These are phyloP conservation scores for Exophiala sp. DNA, from an alignment of 2,329 filamentous ascomycete species.

Conservation along the genomic window DNA sequence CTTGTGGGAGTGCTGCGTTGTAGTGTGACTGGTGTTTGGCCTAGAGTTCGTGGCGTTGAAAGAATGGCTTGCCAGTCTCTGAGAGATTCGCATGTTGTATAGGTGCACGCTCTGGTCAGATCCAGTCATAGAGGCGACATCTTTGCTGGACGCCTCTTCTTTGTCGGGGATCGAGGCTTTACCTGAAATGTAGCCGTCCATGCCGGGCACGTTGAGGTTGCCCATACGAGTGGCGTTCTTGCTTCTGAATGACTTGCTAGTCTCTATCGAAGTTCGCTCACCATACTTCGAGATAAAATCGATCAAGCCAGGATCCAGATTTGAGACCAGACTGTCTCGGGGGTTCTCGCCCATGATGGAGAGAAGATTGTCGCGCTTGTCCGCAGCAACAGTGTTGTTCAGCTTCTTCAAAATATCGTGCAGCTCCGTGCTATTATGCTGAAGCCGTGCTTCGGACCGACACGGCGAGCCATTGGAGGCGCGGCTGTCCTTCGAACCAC, in stretches of 20 bases:
- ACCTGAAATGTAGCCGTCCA: not conserved
- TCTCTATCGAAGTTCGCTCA: slow-evolving; percentile 1
- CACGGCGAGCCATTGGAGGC: not conserved
- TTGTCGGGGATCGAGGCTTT: not conserved
- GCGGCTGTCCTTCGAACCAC: not conserved
- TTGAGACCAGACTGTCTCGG: slow-evolving; percentile 18
- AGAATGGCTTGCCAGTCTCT: slow-evolving; percentile 27
- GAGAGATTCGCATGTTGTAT: slow-evolving; percentile 30
- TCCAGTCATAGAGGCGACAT: slow-evolving; percentile 7
- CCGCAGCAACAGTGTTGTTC: not conserved
- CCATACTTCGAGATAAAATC: slow-evolving; percentile 18
- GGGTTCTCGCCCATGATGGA: not conserved
- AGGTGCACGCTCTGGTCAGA: slow-evolving; percentile 27
- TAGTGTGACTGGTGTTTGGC: slow-evolving; percentile 18
- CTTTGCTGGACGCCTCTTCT: slow-evolving; percentile 2
- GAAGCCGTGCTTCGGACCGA: not conserved
- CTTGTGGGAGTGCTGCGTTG: not conserved
- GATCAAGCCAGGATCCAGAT: slow-evolving; percentile 21
- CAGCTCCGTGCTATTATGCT: not conserved
- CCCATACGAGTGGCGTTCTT: not conserved
- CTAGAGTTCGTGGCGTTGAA: slow-evolving; percentile 9
- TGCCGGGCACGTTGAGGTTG: no score
- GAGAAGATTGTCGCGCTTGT: slow-evolving; percentile 1
- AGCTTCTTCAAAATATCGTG: not conserved
- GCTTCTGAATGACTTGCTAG: no score